Base-by-base conservation (phyloP, 192 early-diverging fungal species). In the Linnemannia elongata region DNA sequence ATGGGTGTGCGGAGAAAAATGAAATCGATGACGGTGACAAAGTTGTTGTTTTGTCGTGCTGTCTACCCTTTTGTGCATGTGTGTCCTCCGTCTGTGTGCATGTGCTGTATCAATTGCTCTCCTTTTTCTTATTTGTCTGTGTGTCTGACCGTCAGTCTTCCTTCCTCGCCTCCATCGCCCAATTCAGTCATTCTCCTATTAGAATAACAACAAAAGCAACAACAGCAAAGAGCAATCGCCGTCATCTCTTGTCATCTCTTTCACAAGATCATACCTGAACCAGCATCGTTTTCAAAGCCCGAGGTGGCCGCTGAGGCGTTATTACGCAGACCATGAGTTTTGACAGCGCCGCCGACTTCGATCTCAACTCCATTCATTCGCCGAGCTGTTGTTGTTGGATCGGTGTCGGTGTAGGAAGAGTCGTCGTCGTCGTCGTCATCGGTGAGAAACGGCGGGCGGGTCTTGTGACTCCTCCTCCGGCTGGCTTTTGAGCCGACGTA, bases 401-500 rank as follows among this genome's bases (percentile, higher is more conserved):
- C 80, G 41, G 81, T 72, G 75, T 85, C 79, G 13, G 74, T 81
- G 63, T 68, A 87, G 10, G 71, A 71, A 12, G 74, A 80, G 49
- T 83, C 80, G 72, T 74, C 83, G 17, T 80, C 72, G 45, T 73
- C 83, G 35, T 78, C 76, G 49, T 52, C 87, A 82, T 83, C 83
- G 80, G 38, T 79, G 36, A 74, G 44, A 9, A 44, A 72, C 72
- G 84, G 47, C 18, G 47, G 45, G n/a, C 72, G 73, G 36, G 76
- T n/a, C 22, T 76, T 63, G 35, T 75, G 73, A n/a, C 69, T 75
- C 24, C 71, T 57, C 39, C 60, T 81, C 42, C 66, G 72, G 13
- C 71, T 70, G 49, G 41, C 54, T 44, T 38, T 68, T 39, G 81
- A 82, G 69, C 77, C 78, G 41, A 81, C 70, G 73, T 93, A 92